phyloP scores from a whole-genome alignment of 1,139 yeast species.

The Hyphopichia pseudoburtonii region DNA sequence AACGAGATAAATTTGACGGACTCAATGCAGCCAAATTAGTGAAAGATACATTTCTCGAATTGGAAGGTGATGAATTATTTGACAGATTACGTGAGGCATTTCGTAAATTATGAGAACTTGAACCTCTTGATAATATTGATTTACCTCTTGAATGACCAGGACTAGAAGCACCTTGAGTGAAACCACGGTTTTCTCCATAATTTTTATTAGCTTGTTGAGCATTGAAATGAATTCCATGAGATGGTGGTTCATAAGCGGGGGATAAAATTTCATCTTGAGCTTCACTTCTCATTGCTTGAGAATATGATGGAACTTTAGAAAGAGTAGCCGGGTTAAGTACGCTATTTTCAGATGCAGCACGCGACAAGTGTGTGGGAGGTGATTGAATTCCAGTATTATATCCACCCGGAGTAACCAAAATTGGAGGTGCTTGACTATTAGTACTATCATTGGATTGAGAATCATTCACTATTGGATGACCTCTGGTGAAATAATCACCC shows the following conservation, averaged over 20 bases:
- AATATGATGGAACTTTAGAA: slow-evolving; percentile 79
- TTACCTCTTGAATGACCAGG: slow-evolving; percentile 9
- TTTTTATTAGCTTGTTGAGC: slow-evolving; percentile 25
- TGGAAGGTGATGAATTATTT: slow-evolving; percentile 26
- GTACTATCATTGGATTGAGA: no score
- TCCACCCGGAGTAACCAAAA: neutral
- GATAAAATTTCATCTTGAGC: slow-evolving; percentile 51
- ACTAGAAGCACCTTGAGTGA: slow-evolving; percentile 6
- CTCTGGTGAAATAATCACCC: slow-evolving; percentile 22
- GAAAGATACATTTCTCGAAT: slow-evolving; percentile 29
- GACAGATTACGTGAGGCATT: slow-evolving; percentile 19
- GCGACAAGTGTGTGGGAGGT: slow-evolving; percentile 59
- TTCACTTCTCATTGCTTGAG: slow-evolving; percentile 63
- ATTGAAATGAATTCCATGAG: slow-evolving; percentile 44
- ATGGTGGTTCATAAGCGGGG: slow-evolving; percentile 62
- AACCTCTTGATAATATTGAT: slow-evolving; percentile 18
- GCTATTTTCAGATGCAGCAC: slow-evolving; percentile 49
- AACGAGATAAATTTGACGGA: slow-evolving; percentile 9
- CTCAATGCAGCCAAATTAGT: slow-evolving; percentile 15
- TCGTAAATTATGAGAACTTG: slow-evolving; percentile 20
- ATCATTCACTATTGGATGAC: slow-evolving; percentile 10
- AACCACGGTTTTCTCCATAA: slow-evolving; percentile 16
- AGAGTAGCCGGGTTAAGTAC: slow-evolving; percentile 26
- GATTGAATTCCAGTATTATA: slow-evolving; percentile 45
- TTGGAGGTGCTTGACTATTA: slow-evolving; percentile 8